phyloP scores from a whole-genome alignment of 1,284 basidiomycete genomes.

The Boletus chippewaensis region DNA sequence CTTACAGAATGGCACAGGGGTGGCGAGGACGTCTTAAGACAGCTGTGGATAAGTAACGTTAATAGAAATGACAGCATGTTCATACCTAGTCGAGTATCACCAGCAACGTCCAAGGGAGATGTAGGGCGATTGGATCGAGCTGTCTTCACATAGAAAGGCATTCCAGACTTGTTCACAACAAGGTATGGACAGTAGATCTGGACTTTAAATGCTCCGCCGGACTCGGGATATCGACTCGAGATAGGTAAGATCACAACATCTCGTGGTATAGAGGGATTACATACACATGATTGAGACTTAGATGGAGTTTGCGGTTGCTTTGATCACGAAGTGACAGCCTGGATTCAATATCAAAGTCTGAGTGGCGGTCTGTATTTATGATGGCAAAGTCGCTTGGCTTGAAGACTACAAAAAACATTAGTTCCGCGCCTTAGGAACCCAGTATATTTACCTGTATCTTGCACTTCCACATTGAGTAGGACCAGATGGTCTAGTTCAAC shows the following conservation, averaged over 20 bases:
- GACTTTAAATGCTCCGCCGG: constrained; percentile 97
- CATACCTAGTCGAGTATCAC: constrained; percentile 58
- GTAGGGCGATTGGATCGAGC: constrained; percentile 65
- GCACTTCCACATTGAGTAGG: constrained; percentile 84
- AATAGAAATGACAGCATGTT: not conserved
- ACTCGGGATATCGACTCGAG: constrained; percentile 74
- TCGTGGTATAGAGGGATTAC: constrained; percentile 23
- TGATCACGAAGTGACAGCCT: constrained; percentile 71
- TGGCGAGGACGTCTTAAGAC: constrained; percentile 48
- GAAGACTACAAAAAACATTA: constrained; percentile 51
- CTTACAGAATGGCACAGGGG: constrained; percentile 73
- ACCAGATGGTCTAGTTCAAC: constrained; percentile 93
- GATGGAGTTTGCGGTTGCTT: constrained; percentile 71
- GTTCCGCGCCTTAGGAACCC: not conserved
- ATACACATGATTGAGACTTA: constrained; percentile 86
- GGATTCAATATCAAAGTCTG: constrained; percentile 84
- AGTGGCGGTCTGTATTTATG: constrained; percentile 90
- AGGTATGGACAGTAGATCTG: constrained; percentile 95
- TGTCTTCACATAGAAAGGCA: constrained; percentile 78
- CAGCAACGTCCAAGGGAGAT: constrained; percentile 78
- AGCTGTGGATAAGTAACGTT: constrained; percentile 7
- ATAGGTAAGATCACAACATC: constrained; percentile 5
- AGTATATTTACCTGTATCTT: constrained; percentile 70
- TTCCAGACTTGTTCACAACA: constrained; percentile 88
- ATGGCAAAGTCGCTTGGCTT: constrained; percentile 98